Conservation (phyloP, 2,329 filamentous ascomycete genomes). For the Alternaria dauci region DNA sequence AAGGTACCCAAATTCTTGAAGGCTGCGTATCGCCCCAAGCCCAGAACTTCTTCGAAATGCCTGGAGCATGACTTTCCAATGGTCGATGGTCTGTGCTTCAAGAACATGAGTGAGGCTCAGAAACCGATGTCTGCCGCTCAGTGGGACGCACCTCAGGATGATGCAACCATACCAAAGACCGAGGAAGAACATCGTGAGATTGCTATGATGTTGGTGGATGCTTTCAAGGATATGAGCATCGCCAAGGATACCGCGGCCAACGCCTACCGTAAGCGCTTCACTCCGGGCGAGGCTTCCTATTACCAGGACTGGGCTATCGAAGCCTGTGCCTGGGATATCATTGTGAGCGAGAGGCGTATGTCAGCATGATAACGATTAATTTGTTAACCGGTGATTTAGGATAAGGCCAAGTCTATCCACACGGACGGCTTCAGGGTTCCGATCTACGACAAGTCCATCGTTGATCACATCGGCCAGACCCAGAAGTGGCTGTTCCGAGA, state of each 20-base stretch:
- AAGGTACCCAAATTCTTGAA: not conserved
- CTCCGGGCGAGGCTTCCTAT: conserved; percentile 2
- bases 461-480: conserved; percentile 22
- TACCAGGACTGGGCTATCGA: conserved; percentile 24
- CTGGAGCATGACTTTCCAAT: conserved; percentile 4
- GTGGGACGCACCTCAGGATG: conserved; percentile 14
- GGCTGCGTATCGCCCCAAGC: conserved; percentile 6
- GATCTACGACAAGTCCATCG: conserved; percentile 18
- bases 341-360: conserved; percentile 6
- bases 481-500: conserved; percentile 20
- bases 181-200: conserved; percentile 12
- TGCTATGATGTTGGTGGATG: conserved; percentile 3
- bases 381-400: conserved; percentile 3
- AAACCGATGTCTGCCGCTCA: conserved; percentile 2
- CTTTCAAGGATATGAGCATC: conserved; percentile 15
- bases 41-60: conserved; percentile 8
- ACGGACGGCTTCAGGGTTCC: conserved; percentile 16
- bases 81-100: conserved; percentile 16
- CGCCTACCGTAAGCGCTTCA: conserved; percentile 23
- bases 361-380: not conserved
- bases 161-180: conserved; percentile 16
- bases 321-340: conserved; percentile 20
- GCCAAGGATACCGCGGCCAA: conserved; percentile 14
- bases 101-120: conserved; percentile 8
- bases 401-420: conserved; percentile 15